Evolutionary conservation across 106 monocot genomes (phyloP).

Genomic region (Hemerocallis citrina): DNA sequence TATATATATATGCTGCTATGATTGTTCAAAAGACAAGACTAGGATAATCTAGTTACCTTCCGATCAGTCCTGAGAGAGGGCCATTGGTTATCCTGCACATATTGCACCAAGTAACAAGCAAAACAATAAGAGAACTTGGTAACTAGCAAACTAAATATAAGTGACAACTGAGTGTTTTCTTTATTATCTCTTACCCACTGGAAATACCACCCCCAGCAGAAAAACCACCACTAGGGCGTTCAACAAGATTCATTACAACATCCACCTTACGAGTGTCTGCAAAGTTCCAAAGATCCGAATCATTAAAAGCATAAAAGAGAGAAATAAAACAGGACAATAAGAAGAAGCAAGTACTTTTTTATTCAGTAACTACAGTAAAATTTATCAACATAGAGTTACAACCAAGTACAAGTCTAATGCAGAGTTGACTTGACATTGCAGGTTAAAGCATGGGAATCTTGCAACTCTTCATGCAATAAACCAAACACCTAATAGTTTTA

Average conservation of each 20-base stretch:
- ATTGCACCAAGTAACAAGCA: conserved; percentile 5
- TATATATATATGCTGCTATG: too few species aligned
- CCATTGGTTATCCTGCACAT: conserved; percentile 88
- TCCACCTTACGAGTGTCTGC: conserved; percentile 88
- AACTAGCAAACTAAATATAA: background rate
- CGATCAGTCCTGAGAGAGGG: conserved; percentile 93
- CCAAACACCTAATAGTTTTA: too few species aligned
- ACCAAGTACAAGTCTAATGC: too few species aligned
- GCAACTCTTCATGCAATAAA: too few species aligned
- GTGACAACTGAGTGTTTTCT: background rate
- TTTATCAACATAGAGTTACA: too few species aligned
- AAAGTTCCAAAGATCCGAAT: background rate
- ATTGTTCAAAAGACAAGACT: too few species aligned
- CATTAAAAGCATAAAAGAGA: background rate
- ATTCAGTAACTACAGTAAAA: background rate
- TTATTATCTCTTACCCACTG: conserved; percentile 63
- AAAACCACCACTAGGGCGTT: conserved; percentile 80
- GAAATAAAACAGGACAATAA: background rate
- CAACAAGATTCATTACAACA: conserved; percentile 95
- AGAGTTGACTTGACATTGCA: too few species aligned
- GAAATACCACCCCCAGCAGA: conserved; percentile 98
- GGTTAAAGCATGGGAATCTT: too few species aligned
- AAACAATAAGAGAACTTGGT: background rate
- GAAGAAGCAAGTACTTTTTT: background rate
- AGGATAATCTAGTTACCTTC: conserved; percentile 48